Base-by-base conservation (phyloP, 106 monocot species). In the Vanilla planifolia region DNA sequence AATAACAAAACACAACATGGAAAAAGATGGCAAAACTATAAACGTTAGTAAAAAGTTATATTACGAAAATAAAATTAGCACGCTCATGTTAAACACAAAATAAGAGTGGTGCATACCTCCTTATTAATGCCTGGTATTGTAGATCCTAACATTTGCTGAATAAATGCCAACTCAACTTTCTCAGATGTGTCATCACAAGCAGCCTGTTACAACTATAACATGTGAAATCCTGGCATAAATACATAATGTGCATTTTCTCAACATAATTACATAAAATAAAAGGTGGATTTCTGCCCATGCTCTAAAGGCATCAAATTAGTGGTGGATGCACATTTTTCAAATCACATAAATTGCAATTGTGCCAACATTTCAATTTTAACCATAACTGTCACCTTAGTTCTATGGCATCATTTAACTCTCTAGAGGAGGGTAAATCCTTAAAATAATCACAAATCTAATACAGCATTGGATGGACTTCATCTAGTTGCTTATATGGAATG, bases 101-200 rank as follows among this genome's bases (percentile, higher is more conserved):
- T 57, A 57, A 16, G 17, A 57, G 20, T 57, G 35, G n/a, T n/a
- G 20, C 35, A 10, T 35, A 57, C 57, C 57, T 57, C 57, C 2
- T 33, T 57, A 20, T 21, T 57, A 35, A 34, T 57, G 20, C 30
- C 32, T 32, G 57, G 3, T 36, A 20, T 19, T 1, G 16, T 15
- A 57, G 13, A 57, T 36, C 34, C 34, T 2, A 57, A 9, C 6
- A 57, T 57, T 17, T 57, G 34, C 57, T 57, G 57, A 21, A 57
- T 57, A 57, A 57, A 57, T 34, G 57, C 35, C 57, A 57, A 8
- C 35, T 57, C 57, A 57, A 57, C 35, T 21, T 57, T 57, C 8
- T 57, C 57, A 35, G 57, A 57, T 33, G 57, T 34, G 35, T 33
- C 57, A 35, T 57, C 57, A 10, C 35, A 57, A 57, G 57, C 57